Percentiles rank a stretch among this genome's conserved stretches.
phyloP scores from a whole-genome alignment of 139 green algal genomes.

The Chlorella sp. region DNA sequence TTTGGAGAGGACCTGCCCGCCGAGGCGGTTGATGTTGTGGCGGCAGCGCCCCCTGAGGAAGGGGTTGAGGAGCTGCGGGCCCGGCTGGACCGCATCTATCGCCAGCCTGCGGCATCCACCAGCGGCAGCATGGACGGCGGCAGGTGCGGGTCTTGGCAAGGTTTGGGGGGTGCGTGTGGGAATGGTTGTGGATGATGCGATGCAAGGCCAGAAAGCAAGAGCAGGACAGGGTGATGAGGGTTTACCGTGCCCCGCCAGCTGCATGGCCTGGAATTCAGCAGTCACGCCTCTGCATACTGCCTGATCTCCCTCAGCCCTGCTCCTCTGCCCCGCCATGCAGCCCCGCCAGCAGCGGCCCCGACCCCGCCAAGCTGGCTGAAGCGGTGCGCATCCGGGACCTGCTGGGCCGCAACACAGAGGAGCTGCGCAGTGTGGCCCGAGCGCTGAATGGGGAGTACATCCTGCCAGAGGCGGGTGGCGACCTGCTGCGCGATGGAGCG shows the following conservation, averaged over 20 bases:
- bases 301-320: too few relatives aligned
- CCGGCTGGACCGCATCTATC: conserved; percentile 49
- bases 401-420: conserved; percentile 86
- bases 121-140: conserved; percentile 9
- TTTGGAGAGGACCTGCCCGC: conserved; percentile 73
- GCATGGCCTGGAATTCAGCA: too few relatives aligned
- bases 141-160: neutral
- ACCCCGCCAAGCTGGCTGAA: conserved; percentile 63
- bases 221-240: too few relatives aligned
- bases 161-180: too few relatives aligned
- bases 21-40: conserved; percentile 73
- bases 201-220: too few relatives aligned
- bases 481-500: conserved; percentile 95
- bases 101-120: conserved; percentile 4
- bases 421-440: conserved; percentile 75
- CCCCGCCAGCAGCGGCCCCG: neutral
- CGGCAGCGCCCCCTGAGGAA: neutral
- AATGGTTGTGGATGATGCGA: too few relatives aligned
- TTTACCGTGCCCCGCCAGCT: too few relatives aligned
- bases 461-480: conserved; percentile 87
- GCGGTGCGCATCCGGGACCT: conserved; percentile 85
- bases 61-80: conserved; percentile 42
- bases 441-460: conserved; percentile 93
- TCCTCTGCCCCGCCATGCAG: too few relatives aligned
- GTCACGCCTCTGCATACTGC: too few relatives aligned